Percentiles rank a stretch among this genome's conserved stretches.
phyloP scores from a whole-genome alignment of 805 yeast species.

The Ogataea methanolica region DNA sequence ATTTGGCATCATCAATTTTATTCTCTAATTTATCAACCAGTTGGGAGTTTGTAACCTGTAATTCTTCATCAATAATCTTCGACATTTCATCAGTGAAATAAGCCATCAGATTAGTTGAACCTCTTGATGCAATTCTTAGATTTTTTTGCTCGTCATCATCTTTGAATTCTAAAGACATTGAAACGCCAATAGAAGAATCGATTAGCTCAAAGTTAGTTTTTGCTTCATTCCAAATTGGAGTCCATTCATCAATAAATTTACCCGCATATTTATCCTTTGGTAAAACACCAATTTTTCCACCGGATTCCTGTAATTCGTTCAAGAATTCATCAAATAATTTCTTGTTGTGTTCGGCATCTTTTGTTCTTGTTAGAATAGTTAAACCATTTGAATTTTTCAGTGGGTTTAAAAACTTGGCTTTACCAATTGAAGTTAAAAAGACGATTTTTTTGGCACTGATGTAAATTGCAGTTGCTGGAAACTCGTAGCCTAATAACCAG shows the following conservation, averaged over 20 bases:
- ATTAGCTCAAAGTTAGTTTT: slow-evolving; percentile 38
- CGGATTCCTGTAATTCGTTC: slow-evolving; percentile 36
- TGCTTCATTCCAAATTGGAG: slow-evolving; percentile 32
- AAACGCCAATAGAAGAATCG: slow-evolving; percentile 52
- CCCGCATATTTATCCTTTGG: slow-evolving; percentile 78
- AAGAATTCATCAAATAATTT: slow-evolving; percentile 57
- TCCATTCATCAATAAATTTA: slow-evolving; percentile 82
- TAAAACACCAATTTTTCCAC: slow-evolving; percentile 57
- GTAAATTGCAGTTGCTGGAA: slow-evolving; percentile 81
- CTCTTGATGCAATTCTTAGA: slow-evolving; percentile 66
- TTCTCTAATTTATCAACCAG: slow-evolving; percentile 73
- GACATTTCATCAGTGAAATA: slow-evolving; percentile 85
- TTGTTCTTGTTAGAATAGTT: slow-evolving; percentile 68
- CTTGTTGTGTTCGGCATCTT: slow-evolving; percentile 74
- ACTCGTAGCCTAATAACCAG: slow-evolving; percentile 93
- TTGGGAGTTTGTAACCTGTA: slow-evolving; percentile 65
- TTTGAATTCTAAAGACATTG: slow-evolving; percentile 62
- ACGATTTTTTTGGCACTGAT: slow-evolving; percentile 55
- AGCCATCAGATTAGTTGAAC: slow-evolving; percentile 76
- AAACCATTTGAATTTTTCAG: slow-evolving; percentile 40
- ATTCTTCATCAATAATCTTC: slow-evolving; percentile 80
- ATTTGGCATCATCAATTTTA: slow-evolving; percentile 74
- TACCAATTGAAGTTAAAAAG: slow-evolving; percentile 76
- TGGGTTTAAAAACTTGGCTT: slow-evolving; percentile 71
- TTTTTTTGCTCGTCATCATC: slow-evolving; percentile 72